Evolutionary conservation across 257 asterid species (phyloP), one percentile per base, ranked within the genome.

Genomic region (Fraxinus pennsylvanica): DNA sequence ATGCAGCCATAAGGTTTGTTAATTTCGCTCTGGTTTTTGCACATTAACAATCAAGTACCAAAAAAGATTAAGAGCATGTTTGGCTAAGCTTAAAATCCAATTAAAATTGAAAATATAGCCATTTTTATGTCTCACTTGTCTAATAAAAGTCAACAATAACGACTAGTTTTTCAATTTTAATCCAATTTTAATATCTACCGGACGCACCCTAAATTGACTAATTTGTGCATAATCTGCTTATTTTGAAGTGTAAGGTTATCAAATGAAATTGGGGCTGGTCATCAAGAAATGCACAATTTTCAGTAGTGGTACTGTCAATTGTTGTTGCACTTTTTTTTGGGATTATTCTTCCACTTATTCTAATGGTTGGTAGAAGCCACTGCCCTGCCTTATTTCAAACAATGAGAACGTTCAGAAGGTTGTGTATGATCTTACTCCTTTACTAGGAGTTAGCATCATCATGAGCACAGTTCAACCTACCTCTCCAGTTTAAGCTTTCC

Each of bases 191-290:
- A n/a, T n/a, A n/a, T n/a, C n/a, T n/a, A n/a, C n/a, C n/a, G n/a
- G n/a, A n/a, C n/a, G n/a, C n/a, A n/a, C n/a, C n/a, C n/a, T n/a
- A n/a, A 38, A 38, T 38, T 12, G 2, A 38, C 8, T 43, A 12
- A 43, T 12, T 43, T 12, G 5, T 12, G 52, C 17, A 12, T 13
- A 3, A 50, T 12, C 9, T 81, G 12, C 43, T 13, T 6, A 73
- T 52, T 5, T 72, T 29, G 86, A 90, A 89, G 90, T 45, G 88
- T 89, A 69, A 82, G 93, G 72, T 87, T 87, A 43, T 84, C 93
- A 8, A 87, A 87, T 41, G 93, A 85, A 39, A 78, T 89, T 17
- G 90, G 91, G 3, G 85, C 82, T 1, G 75, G 74, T 6, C 87
- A 74, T 22, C 91, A 5, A 73, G 78, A 78, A 79, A 33, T 41